Base-by-base conservation (phyloP, 2,329 filamentous ascomycete genomes). In the Endoconidiophora polonica region DNA sequence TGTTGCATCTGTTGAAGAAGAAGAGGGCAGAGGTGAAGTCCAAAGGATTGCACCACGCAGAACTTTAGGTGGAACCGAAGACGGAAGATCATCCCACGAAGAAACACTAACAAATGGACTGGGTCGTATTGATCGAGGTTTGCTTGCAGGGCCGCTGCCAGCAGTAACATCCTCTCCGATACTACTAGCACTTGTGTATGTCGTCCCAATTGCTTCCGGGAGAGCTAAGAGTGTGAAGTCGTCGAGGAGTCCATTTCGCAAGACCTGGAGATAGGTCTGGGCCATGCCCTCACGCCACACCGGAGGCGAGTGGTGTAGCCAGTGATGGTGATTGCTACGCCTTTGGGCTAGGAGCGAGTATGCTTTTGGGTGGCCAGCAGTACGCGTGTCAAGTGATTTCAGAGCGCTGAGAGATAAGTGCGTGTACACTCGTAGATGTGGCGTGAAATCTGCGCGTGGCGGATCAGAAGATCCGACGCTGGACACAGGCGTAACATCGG, bases 251-350 rank as follows among this genome's bases (percentile, higher is more conserved):
- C 72, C 65, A 1, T 67, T 62, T 16, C 73, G 69, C 62, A 79
- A 64, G 52, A 71, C 61, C 4, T 66, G 60, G 3, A 79, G 62
- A 0, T 82, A 57, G 23, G 73, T 64, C 0, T 64, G 60, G 33
- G 70, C 65, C 76, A 81, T 82, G 55, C 79, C 74, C 4, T 62
- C 39, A 26, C 76, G 69, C 69, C 69, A 76, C 22, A 65, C 60
- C 6, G 62, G 60, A 2, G 24, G 41, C 6, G 53, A 54, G 50
- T 26, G 42, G 12, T 39, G 22, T 9, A 53, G 29, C 51, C 51
- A 53, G 2, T 46, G 2, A 12, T 43, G 29, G 37, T 53, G 47
- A 20, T 46, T 49, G 5, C 29, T 24, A 24, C 49, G 48, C 20
- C 48, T 48, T 4, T 29, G 16, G 5, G 49, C 46, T 20, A 53